Conservation (phyloP, 257 asterid genomes). For the Oldenlandia corymbosa region DNA sequence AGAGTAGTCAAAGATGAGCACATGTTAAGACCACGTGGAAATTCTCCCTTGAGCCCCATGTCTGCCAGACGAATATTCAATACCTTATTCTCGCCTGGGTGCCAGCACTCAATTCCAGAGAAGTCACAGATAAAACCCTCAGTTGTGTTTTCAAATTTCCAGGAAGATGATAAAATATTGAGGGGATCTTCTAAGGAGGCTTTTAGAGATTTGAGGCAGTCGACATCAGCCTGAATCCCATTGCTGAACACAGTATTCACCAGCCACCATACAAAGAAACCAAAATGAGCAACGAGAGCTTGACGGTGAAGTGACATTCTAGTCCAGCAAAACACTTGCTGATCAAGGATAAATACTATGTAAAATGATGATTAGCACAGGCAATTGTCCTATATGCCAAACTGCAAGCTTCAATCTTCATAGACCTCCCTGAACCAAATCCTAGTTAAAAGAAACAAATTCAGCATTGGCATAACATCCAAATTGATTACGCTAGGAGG, state of each 20-base stretch:
- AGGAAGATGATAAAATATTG: conserved; percentile 33
- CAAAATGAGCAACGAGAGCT: conserved; percentile 25
- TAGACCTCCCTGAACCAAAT: conserved; percentile 16
- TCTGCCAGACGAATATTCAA: conserved; percentile 45
- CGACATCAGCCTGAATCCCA: conserved; percentile 44
- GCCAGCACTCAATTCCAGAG: conserved; percentile 76
- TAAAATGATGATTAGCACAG: conserved; percentile 7
- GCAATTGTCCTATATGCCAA: conserved; percentile 6
- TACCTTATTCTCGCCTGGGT: conserved; percentile 57
- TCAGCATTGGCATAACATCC: conserved; percentile 8
- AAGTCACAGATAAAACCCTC: conserved; percentile 63
- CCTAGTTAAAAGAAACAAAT: neutral
- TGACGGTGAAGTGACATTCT: conserved; percentile 24
- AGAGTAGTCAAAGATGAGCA: conserved; percentile 69
- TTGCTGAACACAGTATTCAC: conserved; percentile 22
- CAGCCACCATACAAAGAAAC: conserved; percentile 38
- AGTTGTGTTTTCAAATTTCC: conserved; percentile 55
- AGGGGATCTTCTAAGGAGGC: conserved; percentile 50
- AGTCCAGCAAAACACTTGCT: conserved; percentile 11
- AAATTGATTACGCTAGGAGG: neutral
- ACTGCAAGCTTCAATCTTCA: conserved; percentile 13
- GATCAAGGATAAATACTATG: conserved; percentile 7
- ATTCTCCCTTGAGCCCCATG: conserved; percentile 76
- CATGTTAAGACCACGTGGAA: conserved; percentile 50
- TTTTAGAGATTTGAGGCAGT: conserved; percentile 52